Percentiles rank a stretch among this genome's conserved stretches.
phyloP scores from a whole-genome alignment of 2,329 filamentous ascomycete genomes.

The Colletotrichum sublineola region DNA sequence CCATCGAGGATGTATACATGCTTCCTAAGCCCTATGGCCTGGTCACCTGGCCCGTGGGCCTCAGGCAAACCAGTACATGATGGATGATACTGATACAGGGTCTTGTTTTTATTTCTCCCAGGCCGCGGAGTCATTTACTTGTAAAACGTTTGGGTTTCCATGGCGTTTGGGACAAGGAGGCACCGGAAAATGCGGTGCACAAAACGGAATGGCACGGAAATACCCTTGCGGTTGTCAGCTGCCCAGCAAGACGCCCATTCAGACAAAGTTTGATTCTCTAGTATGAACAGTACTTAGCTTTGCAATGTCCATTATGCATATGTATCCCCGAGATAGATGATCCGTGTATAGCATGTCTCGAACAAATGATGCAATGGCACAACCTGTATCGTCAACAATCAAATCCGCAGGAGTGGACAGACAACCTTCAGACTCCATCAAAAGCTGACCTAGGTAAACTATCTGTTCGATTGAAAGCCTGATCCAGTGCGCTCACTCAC shows the following conservation, averaged over 20 bases:
- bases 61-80: neutral
- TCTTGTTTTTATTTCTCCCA: neutral
- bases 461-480: neutral
- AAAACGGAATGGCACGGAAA: constrained; percentile 36
- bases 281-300: neutral
- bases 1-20: neutral
- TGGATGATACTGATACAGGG: neutral
- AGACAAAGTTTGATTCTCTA: constrained; percentile 25
- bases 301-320: neutral
- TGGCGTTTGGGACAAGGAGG: constrained; percentile 29
- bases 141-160: neutral
- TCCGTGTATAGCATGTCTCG: neutral
- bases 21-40: neutral
- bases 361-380: too few species aligned
- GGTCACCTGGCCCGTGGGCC: too few species aligned
- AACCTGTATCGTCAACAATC: too few species aligned
- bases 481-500: neutral
- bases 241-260: constrained; percentile 13
- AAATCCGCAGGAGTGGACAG: neutral
- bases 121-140: constrained; percentile 5
- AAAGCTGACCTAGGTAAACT: neutral
- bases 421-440: neutral
- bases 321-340: neutral
- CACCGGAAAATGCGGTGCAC: neutral
- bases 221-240: constrained; percentile 32